Base-by-base conservation (phyloP, 352 stramenopile species). In the Pythium phragmiticola region DNA sequence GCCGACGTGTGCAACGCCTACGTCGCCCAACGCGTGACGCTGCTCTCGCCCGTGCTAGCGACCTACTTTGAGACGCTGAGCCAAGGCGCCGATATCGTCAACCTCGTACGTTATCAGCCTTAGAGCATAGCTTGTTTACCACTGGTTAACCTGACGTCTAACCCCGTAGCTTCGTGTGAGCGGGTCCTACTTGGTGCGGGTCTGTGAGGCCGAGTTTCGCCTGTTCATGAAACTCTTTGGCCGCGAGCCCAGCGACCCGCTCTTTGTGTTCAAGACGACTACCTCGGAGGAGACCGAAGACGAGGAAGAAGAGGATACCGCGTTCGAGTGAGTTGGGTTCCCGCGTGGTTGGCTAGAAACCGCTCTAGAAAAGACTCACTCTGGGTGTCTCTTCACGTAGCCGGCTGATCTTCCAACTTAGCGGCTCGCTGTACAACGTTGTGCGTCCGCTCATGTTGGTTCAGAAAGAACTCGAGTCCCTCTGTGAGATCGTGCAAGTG, bases 401-500 rank as follows among this genome's bases (percentile, higher is more conserved):
- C 51, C 77, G 79, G 8, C 66, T 95, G 21, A 87, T 93, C 34
- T 85, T 95, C 45, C 84, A 93, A 53, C 59, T 95, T 4, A 89
- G 86, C 48, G 74, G 78, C 3, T 39, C 88, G 8, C 48, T 95
- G 13, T 95, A 95, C 74, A 87, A 84, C 50, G 74, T 83, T 7
- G 67, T 85, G 21, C 79, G 86, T 7, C 86, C 86, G 41, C 74
- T 82, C 39, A 64, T 95, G 63, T 54, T 95, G 21, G 63, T 82
- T 23, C 82, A 95, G 34, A 86, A 90, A 52, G 84, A 91, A 47
- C 62, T 95, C 14, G 86, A 93, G 45, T 66, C 80, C 36, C 65
- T 95, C 2, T 95, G 86, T 39, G 86, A 95, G 58, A 73, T 87
- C 36, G 81, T 95, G 28, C 82, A 93, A 53, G 80, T 95, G 14